Evolutionary conservation across 2,329 filamentous ascomycete species (phyloP), one percentile per base, ranked within the genome.

Genomic region (Colletotrichum simmondsii): DNA sequence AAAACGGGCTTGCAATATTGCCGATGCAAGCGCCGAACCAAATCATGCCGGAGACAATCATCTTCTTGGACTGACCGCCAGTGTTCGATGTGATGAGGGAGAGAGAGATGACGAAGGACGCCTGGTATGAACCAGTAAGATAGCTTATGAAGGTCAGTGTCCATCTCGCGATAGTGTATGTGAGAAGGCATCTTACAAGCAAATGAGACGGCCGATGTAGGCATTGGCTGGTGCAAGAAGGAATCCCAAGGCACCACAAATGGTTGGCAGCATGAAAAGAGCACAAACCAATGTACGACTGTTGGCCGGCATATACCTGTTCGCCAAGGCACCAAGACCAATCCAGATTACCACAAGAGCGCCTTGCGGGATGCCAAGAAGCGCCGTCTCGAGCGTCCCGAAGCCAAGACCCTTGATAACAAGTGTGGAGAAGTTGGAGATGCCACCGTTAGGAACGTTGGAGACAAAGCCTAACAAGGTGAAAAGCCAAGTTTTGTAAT

Each of bases 1-100:
- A 92, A 79, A 92, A 91, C 0, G 91, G 91, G 0, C 90, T 88
- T 4, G 85, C 86, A 54, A 92, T 90, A 76, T 92, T 92, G 5
- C 90, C 90, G 1, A 87, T 85, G 76, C 89, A 91, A 68, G 89
- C 89, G 0, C 88, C 89, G 11, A 92, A 82, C 81, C 90, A 91
- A 2, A 91, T 83, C 69, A 90, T 86, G 1, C 88, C 89, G 26
- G 90, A 91, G n/a, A 89, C 90, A 30, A 91, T 87, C 58, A 92
- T 89, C 77, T 92, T 91, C 78, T 92, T 92, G 1, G 89, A 90
- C 74, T 91, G 88, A 0, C 89, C 89, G 1, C 83, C 85, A 0
- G 84, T 85, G 75, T 89, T 89, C 49, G 85, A 85, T 0, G 86
- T 87, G 54, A 85, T 85, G 71, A 88, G 82, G 1, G 83, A 84